Base-by-base conservation (phyloP, 2,329 filamentous ascomycete species). In the Alternaria arborescens region DNA sequence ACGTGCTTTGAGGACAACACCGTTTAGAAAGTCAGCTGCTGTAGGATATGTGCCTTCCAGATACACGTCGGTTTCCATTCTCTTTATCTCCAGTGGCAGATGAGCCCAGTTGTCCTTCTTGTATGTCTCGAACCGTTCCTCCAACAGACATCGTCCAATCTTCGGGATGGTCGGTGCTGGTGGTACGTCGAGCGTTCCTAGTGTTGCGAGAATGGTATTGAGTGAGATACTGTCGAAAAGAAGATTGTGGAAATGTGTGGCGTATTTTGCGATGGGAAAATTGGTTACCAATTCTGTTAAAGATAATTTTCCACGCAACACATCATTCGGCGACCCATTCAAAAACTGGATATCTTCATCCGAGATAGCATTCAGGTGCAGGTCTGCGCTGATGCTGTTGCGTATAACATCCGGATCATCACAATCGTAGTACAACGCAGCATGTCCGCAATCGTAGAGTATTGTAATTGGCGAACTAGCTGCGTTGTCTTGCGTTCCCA, bases 401-500 rank as follows among this genome's bases (percentile, higher is more conserved):
- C 61, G 61, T 8, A 62, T 34, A 4, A 47, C 60, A 8, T 50
- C 54, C 8, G 55, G 24, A 47, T 58, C 43, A 18, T 58, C 43
- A 26, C 62, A 56, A 16, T 67, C 50, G 24, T 69, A 67, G 20
- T 55, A 60, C n/a, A 67, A 50, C 11, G 60, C 55, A 8, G 59
- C 65, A 41, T 53, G 47, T 40, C 40, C 16, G 6, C 55, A 46
- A 26, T 65, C 46, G 36, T 64, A 66, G 2, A 67, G n/a, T 24
- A 69, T 62, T 7, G 54, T 50, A 12, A 60, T 4, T 12, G 59
- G 60, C 12, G 22, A 20, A 28, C 2, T n/a, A 16, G 14, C 26
- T 20, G 26, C 22, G 14, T 43, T 12, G n/a, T 50, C 34, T 7
- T 43, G 34, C 1, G 30, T 5, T 34, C 22, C 14, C 11, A 61